A percentile compares a stretch with the other conserved stretches of the same genome.
Evolutionary conservation across 1,284 basidiomycete species (phyloP).

Genomic region (Ustilago xerochloae): DNA sequence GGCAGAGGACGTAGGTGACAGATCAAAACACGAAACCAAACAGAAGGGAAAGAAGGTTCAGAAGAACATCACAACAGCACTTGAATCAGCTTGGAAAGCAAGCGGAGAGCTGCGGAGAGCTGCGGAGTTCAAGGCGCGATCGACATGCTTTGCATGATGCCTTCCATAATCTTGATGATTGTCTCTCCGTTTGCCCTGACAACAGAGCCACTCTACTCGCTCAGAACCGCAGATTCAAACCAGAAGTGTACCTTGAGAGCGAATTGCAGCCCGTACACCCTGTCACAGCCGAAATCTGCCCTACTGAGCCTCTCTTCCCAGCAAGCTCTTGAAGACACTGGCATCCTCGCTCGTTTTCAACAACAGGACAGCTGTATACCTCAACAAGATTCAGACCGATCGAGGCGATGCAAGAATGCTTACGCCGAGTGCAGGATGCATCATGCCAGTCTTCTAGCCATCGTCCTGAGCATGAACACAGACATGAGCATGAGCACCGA

Average conservation of each 20-base stretch:
- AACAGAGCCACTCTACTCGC: neutral
- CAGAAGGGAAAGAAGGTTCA: too few species aligned
- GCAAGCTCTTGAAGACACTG: too few species aligned
- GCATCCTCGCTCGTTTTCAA: too few species aligned
- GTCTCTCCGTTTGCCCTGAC: neutral
- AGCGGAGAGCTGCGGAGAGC: neutral
- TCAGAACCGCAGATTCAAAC: too few species aligned
- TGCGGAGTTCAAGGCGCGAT: conserved; percentile 32
- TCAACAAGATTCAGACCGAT: too few species aligned
- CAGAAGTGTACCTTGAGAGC: too few species aligned
- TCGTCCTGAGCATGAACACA: neutral
- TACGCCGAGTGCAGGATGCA: conserved; percentile 2
- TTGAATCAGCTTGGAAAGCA: neutral
- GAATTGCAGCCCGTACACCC: neutral
- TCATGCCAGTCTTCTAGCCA: conserved; percentile 13
- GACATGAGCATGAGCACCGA: neutral
- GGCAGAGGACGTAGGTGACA: neutral
- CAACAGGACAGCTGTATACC: too few species aligned
- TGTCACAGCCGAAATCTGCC: too few species aligned
- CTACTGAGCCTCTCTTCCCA: too few species aligned
- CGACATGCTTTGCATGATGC: conserved; percentile 22
- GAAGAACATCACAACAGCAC: conserved; percentile 11
- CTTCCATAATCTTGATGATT: conserved; percentile 3
- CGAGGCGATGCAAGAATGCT: neutral
- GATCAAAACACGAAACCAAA: conserved; percentile 24